These are phyloP conservation scores for Oryza brachyantha DNA, from an alignment of 176 grass and related monocot species.

Conservation along the genomic window DNA sequence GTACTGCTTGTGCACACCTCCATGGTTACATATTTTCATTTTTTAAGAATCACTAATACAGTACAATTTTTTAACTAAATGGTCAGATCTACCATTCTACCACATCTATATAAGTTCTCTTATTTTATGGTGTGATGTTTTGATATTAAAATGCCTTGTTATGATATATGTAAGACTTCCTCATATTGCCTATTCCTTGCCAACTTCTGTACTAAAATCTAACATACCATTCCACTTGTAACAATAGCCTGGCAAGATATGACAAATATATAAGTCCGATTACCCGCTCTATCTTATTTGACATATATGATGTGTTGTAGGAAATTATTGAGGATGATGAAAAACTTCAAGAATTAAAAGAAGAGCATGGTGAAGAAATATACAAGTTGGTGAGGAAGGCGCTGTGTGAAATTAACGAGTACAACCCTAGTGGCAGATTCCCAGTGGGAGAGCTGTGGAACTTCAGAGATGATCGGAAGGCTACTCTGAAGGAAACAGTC, in stretches of 20 bases:
- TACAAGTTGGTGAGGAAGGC: constrained; percentile 55
- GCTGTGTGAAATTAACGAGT: constrained; percentile 60
- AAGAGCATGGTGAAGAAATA: constrained; percentile 59
- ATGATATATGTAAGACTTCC: neutral
- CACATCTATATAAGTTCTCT: neutral
- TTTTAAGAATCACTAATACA: neutral
- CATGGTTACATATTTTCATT: neutral
- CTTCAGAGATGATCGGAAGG: constrained; percentile 45
- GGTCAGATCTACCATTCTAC: neutral
- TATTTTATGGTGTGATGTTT: neutral
- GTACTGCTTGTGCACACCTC: neutral
- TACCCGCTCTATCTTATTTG: neutral
- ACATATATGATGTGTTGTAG: constrained; percentile 25
- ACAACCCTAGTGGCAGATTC: constrained; percentile 44
- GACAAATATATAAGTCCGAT: neutral
- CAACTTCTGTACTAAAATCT: neutral
- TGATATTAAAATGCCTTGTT: neutral
- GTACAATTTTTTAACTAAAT: neutral
- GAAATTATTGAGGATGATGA: constrained; percentile 58
- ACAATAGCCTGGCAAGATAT: neutral
- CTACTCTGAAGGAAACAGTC: constrained; percentile 49
- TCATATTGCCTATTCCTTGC: neutral
- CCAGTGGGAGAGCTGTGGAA: constrained; percentile 58
- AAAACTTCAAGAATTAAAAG: constrained; percentile 51
- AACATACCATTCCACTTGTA: neutral